Conservation (phyloP, 1,284 basidiomycete genomes). For the Ganoderma multipileum region DNA sequence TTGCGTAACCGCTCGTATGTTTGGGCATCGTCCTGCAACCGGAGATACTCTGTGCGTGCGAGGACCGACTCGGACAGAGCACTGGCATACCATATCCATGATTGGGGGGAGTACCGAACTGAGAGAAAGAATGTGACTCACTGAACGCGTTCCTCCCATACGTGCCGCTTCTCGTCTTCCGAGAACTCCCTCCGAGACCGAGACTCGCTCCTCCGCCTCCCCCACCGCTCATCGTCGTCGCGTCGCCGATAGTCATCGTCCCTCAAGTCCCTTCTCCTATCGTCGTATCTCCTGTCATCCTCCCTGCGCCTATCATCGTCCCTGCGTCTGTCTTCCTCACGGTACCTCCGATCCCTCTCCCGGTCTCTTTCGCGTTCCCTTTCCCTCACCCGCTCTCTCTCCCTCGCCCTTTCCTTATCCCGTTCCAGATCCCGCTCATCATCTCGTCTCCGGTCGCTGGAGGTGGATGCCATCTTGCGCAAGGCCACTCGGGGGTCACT, state of each 20-base stretch:
- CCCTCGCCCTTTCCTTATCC: constrained; percentile 5
- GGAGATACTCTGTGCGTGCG: constrained; percentile 34
- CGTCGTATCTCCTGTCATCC: constrained; percentile 13
- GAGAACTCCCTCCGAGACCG: constrained; percentile 26
- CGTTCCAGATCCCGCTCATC: constrained; percentile 5
- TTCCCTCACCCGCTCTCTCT: constrained; percentile 10
- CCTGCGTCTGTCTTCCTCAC: constrained; percentile 12
- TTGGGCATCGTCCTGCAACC: constrained; percentile 34
- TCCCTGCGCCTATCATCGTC: constrained; percentile 17
- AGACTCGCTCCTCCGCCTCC: constrained; percentile 7
- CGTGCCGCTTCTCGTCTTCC: constrained; percentile 34
- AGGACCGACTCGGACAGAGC: constrained; percentile 36
- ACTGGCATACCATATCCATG: constrained; percentile 23
- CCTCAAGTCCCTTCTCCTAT: background rate
- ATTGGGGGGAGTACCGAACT: background rate
- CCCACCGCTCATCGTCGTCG: constrained; percentile 6
- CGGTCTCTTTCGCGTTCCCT: constrained; percentile 4
- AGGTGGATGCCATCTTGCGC: constrained; percentile 13
- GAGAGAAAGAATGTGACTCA: constrained; percentile 28
- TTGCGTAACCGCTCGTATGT: constrained; percentile 33
- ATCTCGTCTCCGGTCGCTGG: constrained; percentile 12
- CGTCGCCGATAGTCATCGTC: constrained; percentile 10
- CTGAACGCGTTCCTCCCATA: constrained; percentile 43
- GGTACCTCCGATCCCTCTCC: constrained; percentile 11
- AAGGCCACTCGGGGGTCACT: constrained; percentile 4